These are phyloP conservation scores for Neurospora sp. DNA, from an alignment of 2,329 filamentous ascomycete species.

Conservation along the genomic window DNA sequence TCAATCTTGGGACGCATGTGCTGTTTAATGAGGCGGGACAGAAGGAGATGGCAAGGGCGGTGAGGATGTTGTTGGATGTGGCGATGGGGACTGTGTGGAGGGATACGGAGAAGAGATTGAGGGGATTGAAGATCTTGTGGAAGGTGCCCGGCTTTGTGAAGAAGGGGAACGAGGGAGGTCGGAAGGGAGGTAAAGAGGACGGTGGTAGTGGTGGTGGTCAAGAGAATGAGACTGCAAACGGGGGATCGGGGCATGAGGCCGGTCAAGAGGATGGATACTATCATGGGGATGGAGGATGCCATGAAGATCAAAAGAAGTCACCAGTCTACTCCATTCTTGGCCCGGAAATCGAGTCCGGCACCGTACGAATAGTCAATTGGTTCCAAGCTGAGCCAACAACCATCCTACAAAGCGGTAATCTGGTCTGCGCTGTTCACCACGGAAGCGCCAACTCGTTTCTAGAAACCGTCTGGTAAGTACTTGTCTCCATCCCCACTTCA, in stretches of 20 bases:
- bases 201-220: not conserved
- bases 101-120: conserved; percentile 14
- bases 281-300: not conserved
- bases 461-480: conserved; percentile 18
- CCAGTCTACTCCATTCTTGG: conserved; percentile 12
- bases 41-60: conserved; percentile 23
- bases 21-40: conserved; percentile 23
- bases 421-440: conserved; percentile 30
- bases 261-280: not conserved
- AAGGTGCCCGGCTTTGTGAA: conserved; percentile 19
- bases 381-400: conserved; percentile 24
- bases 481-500: not conserved
- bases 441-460: conserved; percentile 30
- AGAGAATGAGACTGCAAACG: not conserved
- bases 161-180: not conserved
- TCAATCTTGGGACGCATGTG: conserved; percentile 37
- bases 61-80: conserved; percentile 24
- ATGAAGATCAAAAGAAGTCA: not conserved
- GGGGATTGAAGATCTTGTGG: conserved; percentile 27
- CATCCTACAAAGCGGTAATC: conserved; percentile 22
- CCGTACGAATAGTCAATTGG: conserved; percentile 26
- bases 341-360: conserved; percentile 15
- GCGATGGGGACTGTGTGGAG: conserved; percentile 8
- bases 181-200: not conserved
- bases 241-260: not conserved